Evolutionary conservation across 805 yeast genomes (phyloP), one percentile per base, ranked within the genome.

Genomic region (Barnettozyma salicaria): DNA sequence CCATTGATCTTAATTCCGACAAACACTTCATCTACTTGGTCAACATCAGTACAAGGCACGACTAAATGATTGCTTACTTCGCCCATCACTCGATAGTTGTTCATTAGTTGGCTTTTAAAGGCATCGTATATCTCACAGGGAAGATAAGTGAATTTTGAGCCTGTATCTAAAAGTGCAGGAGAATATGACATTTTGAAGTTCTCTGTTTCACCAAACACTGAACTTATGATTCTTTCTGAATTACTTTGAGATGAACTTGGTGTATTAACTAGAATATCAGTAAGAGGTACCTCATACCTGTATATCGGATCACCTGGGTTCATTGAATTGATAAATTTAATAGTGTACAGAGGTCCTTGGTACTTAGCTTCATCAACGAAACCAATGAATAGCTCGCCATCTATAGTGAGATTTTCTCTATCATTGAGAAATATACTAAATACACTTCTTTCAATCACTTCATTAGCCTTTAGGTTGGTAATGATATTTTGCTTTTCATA

Each of bases 291-390:
- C 19, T 48, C 46, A 20, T 21, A 49, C 7, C 36, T 25, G 13
- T 35, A 23, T 9, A 40, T 34, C 3, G 50, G 53, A 11, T 26
- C 16, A 1, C 36, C 34, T 5, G 14, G n/a, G 0, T 21, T 23
- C 1, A 20, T 23, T 2, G 40, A 30, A 18, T 44, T 44, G 23
- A 61, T 45, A 21, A 62, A 33, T 25, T 64, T 65, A n/a, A 64
- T 37, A 3, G 63, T 48, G 12, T 50, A 45, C 33, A 68, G 48
- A 2, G 54, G 55, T 12, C 61, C 63, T 4, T 45, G 18, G 41
- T 55, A 66, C 47, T 67, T 67, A 5, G 63, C 61, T 16, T 49
- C 48, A 43, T 68, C 72, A 19, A 67, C 52, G 6, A 60, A 68
- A 25, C 74, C 72, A 41, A 67, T 59, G 9, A 67, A 42, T 2